phyloP scores from a whole-genome alignment of 2,329 filamentous ascomycete species.

The Ploettnerulaceae sp. region DNA sequence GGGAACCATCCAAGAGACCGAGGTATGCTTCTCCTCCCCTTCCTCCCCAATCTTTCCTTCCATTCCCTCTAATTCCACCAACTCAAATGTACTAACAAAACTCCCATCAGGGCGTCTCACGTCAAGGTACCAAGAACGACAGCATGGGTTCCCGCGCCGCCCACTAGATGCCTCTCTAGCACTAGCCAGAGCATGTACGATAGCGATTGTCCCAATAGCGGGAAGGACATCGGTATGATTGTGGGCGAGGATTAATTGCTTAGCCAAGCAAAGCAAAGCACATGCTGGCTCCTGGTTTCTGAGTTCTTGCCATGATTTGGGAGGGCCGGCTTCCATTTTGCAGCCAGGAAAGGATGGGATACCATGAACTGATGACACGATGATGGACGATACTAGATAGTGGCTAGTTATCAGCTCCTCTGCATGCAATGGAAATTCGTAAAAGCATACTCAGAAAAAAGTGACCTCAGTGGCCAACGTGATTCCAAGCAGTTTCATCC shows the following conservation, averaged over 20 bases:
- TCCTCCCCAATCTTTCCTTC: neutral
- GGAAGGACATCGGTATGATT: neutral
- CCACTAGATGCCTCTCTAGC: conserved; percentile 23
- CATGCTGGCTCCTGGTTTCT: neutral
- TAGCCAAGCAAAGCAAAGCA: neutral
- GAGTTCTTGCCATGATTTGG: conserved; percentile 2
- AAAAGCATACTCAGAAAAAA: neutral
- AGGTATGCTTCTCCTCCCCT: conserved; percentile 40
- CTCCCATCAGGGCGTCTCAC: conserved; percentile 30
- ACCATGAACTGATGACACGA: conserved; percentile 9
- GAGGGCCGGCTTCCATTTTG: neutral
- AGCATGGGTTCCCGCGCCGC: conserved; percentile 26
- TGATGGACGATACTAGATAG: conserved; percentile 3
- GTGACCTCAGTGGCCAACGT: too few species aligned
- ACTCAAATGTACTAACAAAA: conserved; percentile 13
- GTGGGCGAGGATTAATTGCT: too few species aligned
- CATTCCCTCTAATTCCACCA: neutral
- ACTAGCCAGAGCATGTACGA: conserved; percentile 1
- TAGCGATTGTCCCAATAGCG: neutral
- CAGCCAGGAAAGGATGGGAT: neutral
- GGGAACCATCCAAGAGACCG: conserved; percentile 60
- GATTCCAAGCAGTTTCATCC: too few species aligned
- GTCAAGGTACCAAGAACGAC: conserved; percentile 35
- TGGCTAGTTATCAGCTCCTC: conserved; percentile 9
- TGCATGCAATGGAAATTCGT: conserved; percentile 4